Base-by-base conservation (phyloP, 1,284 basidiomycete genomes). In the Megacollybia platyphylla region DNA sequence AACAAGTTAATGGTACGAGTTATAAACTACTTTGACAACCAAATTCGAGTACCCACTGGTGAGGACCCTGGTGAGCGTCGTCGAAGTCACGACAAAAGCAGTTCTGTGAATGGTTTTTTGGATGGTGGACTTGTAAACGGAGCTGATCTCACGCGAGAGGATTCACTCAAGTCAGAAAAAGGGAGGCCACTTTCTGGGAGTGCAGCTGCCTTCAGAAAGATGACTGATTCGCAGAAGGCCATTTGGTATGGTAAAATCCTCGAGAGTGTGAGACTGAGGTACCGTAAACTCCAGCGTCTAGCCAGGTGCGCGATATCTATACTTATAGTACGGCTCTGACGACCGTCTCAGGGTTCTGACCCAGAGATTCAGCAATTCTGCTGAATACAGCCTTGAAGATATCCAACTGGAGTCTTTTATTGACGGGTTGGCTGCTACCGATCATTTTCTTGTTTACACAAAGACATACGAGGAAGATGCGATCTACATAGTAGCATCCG, bases 401-500 rank as follows among this genome's bases (percentile, higher is more conserved):
- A 68, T 83, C n/a, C 75, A 85, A 40, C 68, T 97, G 41, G 85
- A 88, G 46, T 64, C 71, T 2, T 86, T 98, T 58, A 85, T 98
- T 48, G 70, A 81, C 15, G 73, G 74, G 8, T 70, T 99, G 11
- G 80, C 90, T 31, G 77, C 85, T 36, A 82, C 91, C 4, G 90
- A 89, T 52, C 94, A 98, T 58, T 88, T 96, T 62, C 77, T 99
- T 45, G 88, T 98, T 31, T 96, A 96, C 61, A 97, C 93, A 1
- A 78, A 87, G 49, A 72, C 72, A 1, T 86, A 87, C 56, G 93
- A 97, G 58, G 82, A 87, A 53, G 83, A 94, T 20, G 92, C 92
- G 8, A 82, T 86, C n/a, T 98, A 98, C 58, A 79, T 98, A 49
- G 70, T 98, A 44, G 96, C 90, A 7, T 84, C 91, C 29, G 77